Evolutionary conservation across 345 rosid species (phyloP), one percentile per base, ranked within the genome.

Genomic region (Lumnitzera racemosa): DNA sequence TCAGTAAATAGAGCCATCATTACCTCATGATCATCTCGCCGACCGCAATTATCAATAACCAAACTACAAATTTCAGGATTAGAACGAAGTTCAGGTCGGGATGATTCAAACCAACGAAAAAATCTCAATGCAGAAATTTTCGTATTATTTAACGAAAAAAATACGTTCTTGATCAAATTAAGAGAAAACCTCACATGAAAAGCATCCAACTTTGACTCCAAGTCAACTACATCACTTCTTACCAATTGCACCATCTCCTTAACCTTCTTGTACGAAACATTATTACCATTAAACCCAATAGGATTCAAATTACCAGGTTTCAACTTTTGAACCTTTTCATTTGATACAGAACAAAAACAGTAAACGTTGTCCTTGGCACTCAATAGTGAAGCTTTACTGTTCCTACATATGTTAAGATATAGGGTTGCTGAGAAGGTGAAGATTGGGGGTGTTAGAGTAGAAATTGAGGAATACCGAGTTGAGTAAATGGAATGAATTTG

Each of bases 41-140:
- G 67, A 55, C 85, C 88, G 15, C 88, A 80, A 68, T 83, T 83
- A 68, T 74, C 74, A 64, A 83, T 48, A 49, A 74, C 66, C 54
- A 83, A 70, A 67, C 83, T 75, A 65, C 78, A 78, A 27, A 78
- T 53, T 16, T 73, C 75, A 56, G 70, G 66, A 56, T 75, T 53
- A 48, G 49, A 1, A 24, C 25, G 58, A 57, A 69, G 63, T 49
- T 66, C 64, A 1, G 81, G 85, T 50, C 59, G 67, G 17, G 51
- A 58, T 9, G 16, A 8, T 27, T 56, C 61, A 48, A 74, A 25
- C 85, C 85, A 83, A 55, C 47, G 46, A 65, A 78, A 72, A 65
- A 80, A 83, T 25, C 69, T 67, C 52, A 80, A 64, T 24, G 76
- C 80, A 47, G 81, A 51, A 17, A 72, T 65, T 61, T 72, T 80